Evolutionary conservation across 1,284 basidiomycete species (phyloP), one percentile per base, ranked within the genome.

Genomic region (Phellopilus nigrolimitatus): DNA sequence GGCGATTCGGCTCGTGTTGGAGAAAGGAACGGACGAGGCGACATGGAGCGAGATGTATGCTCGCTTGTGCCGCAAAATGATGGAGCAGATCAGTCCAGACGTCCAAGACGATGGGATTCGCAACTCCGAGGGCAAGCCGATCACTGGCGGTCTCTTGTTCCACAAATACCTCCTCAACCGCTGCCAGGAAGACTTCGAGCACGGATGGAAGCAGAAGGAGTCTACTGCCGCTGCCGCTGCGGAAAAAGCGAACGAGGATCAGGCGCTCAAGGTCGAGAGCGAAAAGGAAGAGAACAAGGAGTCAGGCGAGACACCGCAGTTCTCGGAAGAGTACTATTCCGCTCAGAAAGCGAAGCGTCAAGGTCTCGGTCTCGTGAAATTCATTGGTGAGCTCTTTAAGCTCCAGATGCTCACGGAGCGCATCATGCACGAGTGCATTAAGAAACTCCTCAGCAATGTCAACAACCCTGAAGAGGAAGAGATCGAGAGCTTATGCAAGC

Each of bases 321-420:
- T 97, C 62, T 95, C 91, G 4, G 94, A 97, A 10, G 95, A 98
- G 71, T 98, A 98, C 74, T 98, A 98, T 64, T 88, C 88, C 45
- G 91, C 90, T 15, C 88, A 95, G 68, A 97, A 97, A 76, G 94
- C 94, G 39, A 97, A 97, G 76, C 91, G 95, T 58, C 88, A 91
- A 59, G 94, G 95, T 68, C 85, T 98, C 21, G 95, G 95, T 76
- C 80, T 98, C 56, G 91, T 98, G 68, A 91, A 91, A 67, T 97
- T 99, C 73, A 97, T 98, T 59, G 95, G 95, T 62, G 95, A 98
- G 73, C 76, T 98, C 53, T 98, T 94, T 86, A 97, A 97, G 75
- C 75, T 97, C 33, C 86, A 88, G 68, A 95, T 97, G 91, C 74
- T 97, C 49, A 92, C 90, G 40, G 90, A 92, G 69, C 82, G 89